Evolutionary conservation across 192 early-diverging fungal genomes (phyloP), one percentile per base, ranked within the genome.

Genomic region (Pilobolus umbonatus): DNA sequence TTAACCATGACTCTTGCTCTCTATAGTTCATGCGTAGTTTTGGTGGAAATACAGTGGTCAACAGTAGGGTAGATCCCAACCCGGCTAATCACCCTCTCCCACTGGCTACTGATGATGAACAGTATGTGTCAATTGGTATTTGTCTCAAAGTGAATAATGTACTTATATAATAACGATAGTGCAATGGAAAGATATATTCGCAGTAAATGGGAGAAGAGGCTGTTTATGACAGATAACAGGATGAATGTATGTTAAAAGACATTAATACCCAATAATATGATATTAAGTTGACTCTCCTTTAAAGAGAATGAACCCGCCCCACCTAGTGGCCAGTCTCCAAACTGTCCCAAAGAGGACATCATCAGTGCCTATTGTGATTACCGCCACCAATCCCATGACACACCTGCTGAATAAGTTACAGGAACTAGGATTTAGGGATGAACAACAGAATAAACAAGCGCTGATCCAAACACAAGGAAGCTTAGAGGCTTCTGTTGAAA

Each of bases 111-210:
- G 87, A 85, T 57, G 80, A 59, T 22, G 64, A 76, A 51, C 70
- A 73, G 79, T 80, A 72, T 57, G 64, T 61, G 9, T 4, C 31
- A 15, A 22, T 46, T 22, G 19, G 30, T 39, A 26, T 42, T 36
- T 19, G n/a, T 30, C 12, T 19, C 10, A 12, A 6, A 30, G 22
- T 17, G 3, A 40, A 40, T 15, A 15, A 40, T 8, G 3, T 40
- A 22, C 1, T 17, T 6, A 21, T 40, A 5, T 54, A 10, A 19
- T 26, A 53, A 26, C 15, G 11, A 65, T 72, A 85, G 87, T 29
- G 90, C 90, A 24, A 84, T 96, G 79, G 92, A 95, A 64, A 77
- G 78, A 40, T 95, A 87, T 62, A 93, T 98, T 52, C 84, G 92
- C 22, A 84, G 91, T 74, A 98, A 98, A 75, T 98, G 94, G 72